Conservation (phyloP, 495 filamentous ascomycete genomes). For the Penicillium malachiteum region DNA sequence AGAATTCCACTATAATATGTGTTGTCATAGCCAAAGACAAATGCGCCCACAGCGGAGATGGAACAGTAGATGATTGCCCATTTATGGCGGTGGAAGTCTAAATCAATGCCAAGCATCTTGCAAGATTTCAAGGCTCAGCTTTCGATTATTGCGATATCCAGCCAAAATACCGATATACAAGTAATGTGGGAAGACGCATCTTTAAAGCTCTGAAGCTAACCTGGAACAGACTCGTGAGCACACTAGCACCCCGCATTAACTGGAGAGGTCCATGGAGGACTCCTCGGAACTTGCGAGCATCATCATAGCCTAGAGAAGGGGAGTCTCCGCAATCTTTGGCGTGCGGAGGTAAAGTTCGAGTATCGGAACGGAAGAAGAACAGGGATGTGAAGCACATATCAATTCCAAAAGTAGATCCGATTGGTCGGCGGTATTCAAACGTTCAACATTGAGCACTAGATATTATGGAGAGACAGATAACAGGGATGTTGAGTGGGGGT, state of each 20-base stretch:
- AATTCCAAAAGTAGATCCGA: no score
- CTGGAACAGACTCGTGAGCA: neutral
- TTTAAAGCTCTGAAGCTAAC: neutral
- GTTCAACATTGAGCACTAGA: no score
- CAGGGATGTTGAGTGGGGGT: no score
- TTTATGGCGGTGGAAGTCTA: slow-evolving; percentile 24
- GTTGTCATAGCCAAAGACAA: slow-evolving; percentile 30
- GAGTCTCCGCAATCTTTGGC: neutral
- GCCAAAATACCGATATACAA: neutral
- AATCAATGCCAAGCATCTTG: slow-evolving; percentile 7
- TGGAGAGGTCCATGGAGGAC: neutral
- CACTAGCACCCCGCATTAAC: neutral
- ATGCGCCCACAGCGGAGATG: slow-evolving; percentile 26
- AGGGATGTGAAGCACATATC: no score
- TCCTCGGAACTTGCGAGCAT: neutral
- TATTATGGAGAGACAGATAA: no score
- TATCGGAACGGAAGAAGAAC: no score
- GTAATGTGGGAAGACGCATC: neutral
- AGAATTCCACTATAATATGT: slow-evolving; percentile 31
- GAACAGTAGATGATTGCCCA: slow-evolving; percentile 26
- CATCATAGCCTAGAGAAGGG: neutral
- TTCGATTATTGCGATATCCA: neutral
- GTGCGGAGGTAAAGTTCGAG: neutral
- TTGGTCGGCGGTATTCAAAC: no score
- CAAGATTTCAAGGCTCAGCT: neutral